These are phyloP conservation scores for Leccinum cinnamomeum DNA, from an alignment of 1,284 basidiomycete genomes.

Conservation along the genomic window DNA sequence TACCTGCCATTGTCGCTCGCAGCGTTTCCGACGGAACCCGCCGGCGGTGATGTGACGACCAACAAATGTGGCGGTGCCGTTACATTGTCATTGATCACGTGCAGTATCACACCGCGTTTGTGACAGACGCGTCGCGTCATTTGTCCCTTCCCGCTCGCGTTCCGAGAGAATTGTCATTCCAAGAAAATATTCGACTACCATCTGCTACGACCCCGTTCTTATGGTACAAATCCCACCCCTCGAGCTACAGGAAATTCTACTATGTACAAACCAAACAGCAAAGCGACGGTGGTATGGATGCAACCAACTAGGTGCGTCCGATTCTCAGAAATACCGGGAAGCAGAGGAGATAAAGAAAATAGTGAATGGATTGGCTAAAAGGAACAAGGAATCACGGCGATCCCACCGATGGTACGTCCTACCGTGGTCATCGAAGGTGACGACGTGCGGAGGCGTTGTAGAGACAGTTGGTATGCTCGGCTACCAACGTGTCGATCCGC, in stretches of 20 bases:
- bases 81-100: conserved; percentile 26
- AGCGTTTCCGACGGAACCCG: neutral
- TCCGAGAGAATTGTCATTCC: conserved; percentile 10
- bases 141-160: neutral
- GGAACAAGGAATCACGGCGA: conserved; percentile 9
- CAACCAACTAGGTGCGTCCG: conserved; percentile 10
- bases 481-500: conserved; percentile 98
- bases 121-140: conserved; percentile 33
- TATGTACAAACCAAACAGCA: conserved; percentile 29
- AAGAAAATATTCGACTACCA: conserved; percentile 24
- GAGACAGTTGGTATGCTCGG: conserved; percentile 99
- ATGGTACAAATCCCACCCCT: conserved; percentile 29
- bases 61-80: conserved; percentile 25
- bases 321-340: conserved; percentile 22
- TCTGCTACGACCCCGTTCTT: conserved; percentile 15
- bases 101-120: conserved; percentile 32
- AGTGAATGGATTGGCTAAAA: conserved; percentile 6
- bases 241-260: neutral
- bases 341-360: neutral
- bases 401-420: conserved; percentile 17
- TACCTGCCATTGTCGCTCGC: conserved; percentile 23
- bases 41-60: neutral
- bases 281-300: conserved; percentile 21
- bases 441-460: conserved; percentile 95
- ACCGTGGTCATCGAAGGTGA: conserved; percentile 94